phyloP scores from a whole-genome alignment of 73 alveolate genomes.

The Effrenium voratum region DNA sequence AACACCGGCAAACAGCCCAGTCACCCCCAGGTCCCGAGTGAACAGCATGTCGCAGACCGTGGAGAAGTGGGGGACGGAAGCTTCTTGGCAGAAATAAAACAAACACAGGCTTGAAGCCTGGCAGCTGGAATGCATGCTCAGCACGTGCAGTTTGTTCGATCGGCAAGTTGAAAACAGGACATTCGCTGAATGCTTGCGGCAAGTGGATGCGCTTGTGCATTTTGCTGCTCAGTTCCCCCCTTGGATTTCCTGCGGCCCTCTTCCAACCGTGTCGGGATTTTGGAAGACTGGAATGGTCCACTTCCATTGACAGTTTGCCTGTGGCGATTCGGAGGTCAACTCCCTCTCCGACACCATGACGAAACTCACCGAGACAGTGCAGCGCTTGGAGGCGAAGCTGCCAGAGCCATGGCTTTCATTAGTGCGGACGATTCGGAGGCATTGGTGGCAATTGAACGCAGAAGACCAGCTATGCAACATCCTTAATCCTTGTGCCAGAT shows the following conservation, averaged over 20 bases:
- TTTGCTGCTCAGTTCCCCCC: background rate
- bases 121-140: background rate
- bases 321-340: background rate
- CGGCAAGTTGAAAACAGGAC: background rate
- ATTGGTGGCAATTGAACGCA: background rate
- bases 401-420: background rate
- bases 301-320: background rate
- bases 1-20: no score
- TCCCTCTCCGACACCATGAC: background rate
- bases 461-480: background rate
- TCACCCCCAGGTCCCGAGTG: no score
- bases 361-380: background rate
- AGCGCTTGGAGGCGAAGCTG: conserved; percentile 5
- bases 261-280: background rate
- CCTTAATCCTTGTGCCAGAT: background rate
- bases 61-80: conserved; percentile 6
- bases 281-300: background rate
- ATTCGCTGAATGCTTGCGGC: background rate
- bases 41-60: background rate
- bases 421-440: background rate
- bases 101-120: background rate
- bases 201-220: background rate
- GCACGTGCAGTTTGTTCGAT: background rate
- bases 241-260: background rate
- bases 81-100: background rate